phyloP scores from a whole-genome alignment of 139 green algal species.

The Astrephomene gubernaculifera region DNA sequence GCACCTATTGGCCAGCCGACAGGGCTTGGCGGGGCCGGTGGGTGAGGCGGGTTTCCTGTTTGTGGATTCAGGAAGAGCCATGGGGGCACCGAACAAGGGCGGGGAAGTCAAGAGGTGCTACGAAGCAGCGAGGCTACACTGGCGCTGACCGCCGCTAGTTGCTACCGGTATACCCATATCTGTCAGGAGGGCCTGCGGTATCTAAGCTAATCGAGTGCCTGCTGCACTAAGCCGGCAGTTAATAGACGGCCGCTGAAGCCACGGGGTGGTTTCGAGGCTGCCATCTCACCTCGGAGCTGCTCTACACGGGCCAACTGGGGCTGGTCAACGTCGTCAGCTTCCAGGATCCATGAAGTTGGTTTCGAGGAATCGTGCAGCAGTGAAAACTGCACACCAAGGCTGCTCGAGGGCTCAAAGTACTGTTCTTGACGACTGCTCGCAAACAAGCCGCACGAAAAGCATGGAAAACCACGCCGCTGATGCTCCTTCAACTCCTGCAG shows the following conservation, averaged over 20 bases:
- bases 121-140: no score
- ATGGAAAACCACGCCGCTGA: background rate
- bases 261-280: background rate
- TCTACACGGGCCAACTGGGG: background rate
- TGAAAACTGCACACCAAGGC: background rate
- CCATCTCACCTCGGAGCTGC: slow-evolving; percentile 1
- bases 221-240: no score
- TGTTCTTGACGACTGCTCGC: background rate
- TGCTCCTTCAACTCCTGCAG: slow-evolving; percentile 14
- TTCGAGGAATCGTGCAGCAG: background rate
- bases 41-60: background rate
- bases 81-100: no score
- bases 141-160: no score
- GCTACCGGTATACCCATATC: no score
- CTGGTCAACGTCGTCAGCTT: background rate
- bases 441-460: slow-evolving; percentile 15
- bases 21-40: background rate
- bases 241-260: no score
- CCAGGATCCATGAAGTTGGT: slow-evolving; percentile 4
- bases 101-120: no score
- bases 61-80: no score
- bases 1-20: background rate
- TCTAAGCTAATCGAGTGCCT: no score
- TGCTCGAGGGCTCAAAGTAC: background rate
- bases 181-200: no score